Evolutionary conservation across 495 filamentous ascomycete species (phyloP).

Genomic region (Jackrogersella minutella): DNA sequence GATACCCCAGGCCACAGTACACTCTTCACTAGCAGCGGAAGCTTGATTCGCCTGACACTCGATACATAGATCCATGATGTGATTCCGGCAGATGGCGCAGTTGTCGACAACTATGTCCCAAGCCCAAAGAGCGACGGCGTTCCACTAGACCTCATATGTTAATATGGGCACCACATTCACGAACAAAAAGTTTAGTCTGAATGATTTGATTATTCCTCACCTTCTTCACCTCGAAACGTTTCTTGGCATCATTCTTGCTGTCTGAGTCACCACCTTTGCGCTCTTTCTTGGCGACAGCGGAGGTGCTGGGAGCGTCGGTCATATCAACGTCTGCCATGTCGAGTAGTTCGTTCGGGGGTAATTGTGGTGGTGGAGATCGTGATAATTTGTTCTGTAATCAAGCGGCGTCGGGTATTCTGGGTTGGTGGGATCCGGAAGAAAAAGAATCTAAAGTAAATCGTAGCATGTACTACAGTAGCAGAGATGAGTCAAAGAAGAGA

Average conservation of each 20-base stretch:
- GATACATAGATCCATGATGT: conserved; percentile 99
- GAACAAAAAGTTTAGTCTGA: neutral
- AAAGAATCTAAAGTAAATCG: neutral
- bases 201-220: conserved; percentile 53
- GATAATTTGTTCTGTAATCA: neutral
- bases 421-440: neutral
- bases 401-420: neutral
- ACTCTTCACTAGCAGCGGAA: conserved; percentile 95
- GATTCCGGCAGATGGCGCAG: conserved; percentile 98
- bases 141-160: conserved; percentile 72
- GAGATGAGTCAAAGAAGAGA: neutral
- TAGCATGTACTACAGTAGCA: too few relatives aligned
- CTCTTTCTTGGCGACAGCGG: conserved; percentile 62
- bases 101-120: conserved; percentile 99
- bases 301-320: conserved; percentile 77
- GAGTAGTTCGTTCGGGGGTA: neutral
- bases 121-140: conserved; percentile 98
- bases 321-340: conserved; percentile 96
- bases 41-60: conserved; percentile 99
- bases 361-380: neutral
- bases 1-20: conserved; percentile 98
- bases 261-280: conserved; percentile 60
- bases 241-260: conserved; percentile 76
- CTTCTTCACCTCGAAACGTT: conserved; percentile 98
- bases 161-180: conserved; percentile 14